A percentile compares a stretch with the other conserved stretches of the same genome.
phyloP scores from a whole-genome alignment of 2,329 filamentous ascomycete species.

The Akanthomyces muscarius region DNA sequence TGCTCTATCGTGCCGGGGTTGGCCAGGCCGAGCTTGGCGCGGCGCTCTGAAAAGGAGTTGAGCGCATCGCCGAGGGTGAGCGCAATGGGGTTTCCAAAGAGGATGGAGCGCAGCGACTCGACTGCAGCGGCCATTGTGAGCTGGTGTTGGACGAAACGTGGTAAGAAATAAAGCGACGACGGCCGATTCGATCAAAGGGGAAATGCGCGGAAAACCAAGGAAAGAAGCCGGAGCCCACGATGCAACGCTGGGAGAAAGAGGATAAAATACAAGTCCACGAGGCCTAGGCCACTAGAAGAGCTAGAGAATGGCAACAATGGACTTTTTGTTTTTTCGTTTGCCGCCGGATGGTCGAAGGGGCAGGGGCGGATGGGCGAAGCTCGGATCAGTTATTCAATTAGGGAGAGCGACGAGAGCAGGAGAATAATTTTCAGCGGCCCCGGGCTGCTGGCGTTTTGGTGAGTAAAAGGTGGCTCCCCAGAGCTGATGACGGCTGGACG shows the following conservation, averaged over 20 bases:
- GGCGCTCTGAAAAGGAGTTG: constrained; percentile 75
- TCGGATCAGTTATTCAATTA: constrained; percentile 17
- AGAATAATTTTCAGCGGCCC: constrained; percentile 25
- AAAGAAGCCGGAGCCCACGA: constrained; percentile 2
- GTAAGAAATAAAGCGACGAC: constrained; percentile 23
- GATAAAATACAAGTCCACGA: constrained; percentile 20
- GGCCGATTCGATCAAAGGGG: constrained; percentile 21
- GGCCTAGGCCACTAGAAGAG: constrained; percentile 20
- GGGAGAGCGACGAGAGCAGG: constrained; percentile 20
- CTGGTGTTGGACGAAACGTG: constrained; percentile 21
- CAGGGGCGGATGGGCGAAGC: constrained; percentile 18
- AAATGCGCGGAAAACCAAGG: constrained; percentile 20
- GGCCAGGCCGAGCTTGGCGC: constrained; percentile 79
- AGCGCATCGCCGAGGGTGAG: constrained; percentile 71
- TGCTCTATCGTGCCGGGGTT: constrained; percentile 93
- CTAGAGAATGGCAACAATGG: neutral
- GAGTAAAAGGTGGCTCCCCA: constrained; percentile 6
- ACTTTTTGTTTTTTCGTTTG: constrained; percentile 15
- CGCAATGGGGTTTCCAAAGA: constrained; percentile 71
- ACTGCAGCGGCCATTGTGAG: constrained; percentile 49
- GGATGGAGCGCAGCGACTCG: constrained; percentile 55
- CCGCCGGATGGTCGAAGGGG: constrained; percentile 17
- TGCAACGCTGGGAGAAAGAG: constrained; percentile 11
- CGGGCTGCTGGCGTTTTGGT: constrained; percentile 4
- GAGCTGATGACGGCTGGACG: constrained; percentile 11